A percentile compares a stretch with the other conserved stretches of the same genome.
phyloP scores from a whole-genome alignment of 257 asterid species.

The Plantago major region DNA sequence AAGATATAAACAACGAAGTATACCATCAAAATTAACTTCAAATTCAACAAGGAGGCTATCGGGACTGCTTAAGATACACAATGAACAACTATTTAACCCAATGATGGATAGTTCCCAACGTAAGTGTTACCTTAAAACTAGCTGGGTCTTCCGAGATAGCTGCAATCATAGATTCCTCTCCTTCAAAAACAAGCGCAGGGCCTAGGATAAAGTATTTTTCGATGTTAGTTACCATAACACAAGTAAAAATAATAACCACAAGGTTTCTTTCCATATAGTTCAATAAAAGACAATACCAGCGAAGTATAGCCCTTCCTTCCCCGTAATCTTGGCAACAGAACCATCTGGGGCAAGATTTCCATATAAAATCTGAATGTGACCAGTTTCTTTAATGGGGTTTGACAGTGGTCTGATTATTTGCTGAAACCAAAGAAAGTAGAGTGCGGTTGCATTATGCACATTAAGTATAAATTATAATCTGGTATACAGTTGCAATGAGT shows the following conservation, averaged over 20 bases:
- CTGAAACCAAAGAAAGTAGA: conserved; percentile 40
- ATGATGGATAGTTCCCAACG: not conserved
- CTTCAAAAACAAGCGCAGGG: conserved; percentile 93
- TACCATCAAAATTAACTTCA: conserved; percentile 9
- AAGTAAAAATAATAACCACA: not conserved
- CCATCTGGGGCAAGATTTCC: conserved; percentile 99
- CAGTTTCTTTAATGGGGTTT: conserved; percentile 90
- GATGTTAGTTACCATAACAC: not conserved
- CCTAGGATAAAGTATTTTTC: conserved; percentile 35
- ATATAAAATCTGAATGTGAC: conserved; percentile 84
- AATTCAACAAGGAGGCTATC: conserved; percentile 7
- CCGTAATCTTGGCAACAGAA: conserved; percentile 95
- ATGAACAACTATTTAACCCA: not conserved
- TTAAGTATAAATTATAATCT: not conserved
- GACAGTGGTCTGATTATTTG: conserved; percentile 81
- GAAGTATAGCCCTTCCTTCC: conserved; percentile 94
- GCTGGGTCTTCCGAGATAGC: conserved; percentile 82
- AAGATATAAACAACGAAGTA: conserved; percentile 4
- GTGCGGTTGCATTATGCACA: conserved; percentile 14
- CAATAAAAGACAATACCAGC: conserved; percentile 43
- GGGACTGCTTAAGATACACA: not conserved
- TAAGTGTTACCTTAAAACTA: conserved; percentile 58
- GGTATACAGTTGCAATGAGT: not conserved
- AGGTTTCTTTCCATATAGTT: no score
- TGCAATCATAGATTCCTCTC: conserved; percentile 87